These are phyloP conservation scores for Skeletonema menzelii DNA, from an alignment of 108 stramenopile genomes.

Conservation along the genomic window DNA sequence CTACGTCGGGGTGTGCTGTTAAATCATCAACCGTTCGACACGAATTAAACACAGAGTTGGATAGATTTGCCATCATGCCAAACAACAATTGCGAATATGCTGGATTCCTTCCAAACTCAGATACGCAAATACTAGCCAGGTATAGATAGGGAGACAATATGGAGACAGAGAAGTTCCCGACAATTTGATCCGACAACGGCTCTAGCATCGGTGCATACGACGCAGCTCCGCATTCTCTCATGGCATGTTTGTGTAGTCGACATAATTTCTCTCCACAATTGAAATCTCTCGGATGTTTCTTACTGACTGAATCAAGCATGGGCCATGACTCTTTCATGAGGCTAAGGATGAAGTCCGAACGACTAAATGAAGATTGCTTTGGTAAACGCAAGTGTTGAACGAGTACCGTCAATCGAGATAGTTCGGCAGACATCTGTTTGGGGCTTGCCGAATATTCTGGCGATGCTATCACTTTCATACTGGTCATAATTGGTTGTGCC, in stretches of 20 bases:
- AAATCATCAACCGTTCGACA: conserved; percentile 70
- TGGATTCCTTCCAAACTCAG: conserved; percentile 79
- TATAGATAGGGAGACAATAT: conserved; percentile 88
- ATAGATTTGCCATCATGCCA: conserved; percentile 73
- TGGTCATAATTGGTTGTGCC: conserved; percentile 78
- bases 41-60: conserved; percentile 61
- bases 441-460: conserved; percentile 47
- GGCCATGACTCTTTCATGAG: conserved; percentile 84
- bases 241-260: conserved; percentile 92
- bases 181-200: conserved; percentile 72
- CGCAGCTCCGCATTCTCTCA: conserved; percentile 73
- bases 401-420: conserved; percentile 86
- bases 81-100: conserved; percentile 52
- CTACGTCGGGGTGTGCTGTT: conserved; percentile 91
- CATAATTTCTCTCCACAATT: conserved; percentile 89
- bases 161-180: conserved; percentile 66
- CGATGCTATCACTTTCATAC: conserved; percentile 53
- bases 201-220: conserved; percentile 85
- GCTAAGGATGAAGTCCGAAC: conserved; percentile 74
- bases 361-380: conserved; percentile 15
- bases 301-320: conserved; percentile 68
- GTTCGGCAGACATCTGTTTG: conserved; percentile 66
- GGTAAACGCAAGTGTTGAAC: conserved; percentile 54
- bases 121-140: conserved; percentile 83
- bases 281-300: conserved; percentile 68